Evolutionary conservation across 352 stramenopile species (phyloP).

Genomic region (Phytopythium kandeliae): DNA sequence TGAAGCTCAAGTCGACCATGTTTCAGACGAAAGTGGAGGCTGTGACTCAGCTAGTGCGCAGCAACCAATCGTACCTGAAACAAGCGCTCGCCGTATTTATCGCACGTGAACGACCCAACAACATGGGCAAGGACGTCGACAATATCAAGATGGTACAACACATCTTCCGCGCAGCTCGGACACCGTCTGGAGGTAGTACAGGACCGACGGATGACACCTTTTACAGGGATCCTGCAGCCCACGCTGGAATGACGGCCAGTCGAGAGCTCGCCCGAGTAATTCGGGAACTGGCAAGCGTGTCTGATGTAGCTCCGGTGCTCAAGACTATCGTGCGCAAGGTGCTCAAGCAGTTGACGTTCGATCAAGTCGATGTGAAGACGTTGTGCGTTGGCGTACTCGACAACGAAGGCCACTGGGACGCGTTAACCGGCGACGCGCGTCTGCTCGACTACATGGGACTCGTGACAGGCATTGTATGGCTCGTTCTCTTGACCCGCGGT

Average conservation of each 20-base stretch:
- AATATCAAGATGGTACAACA: constrained; percentile 90
- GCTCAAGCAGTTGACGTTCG: constrained; percentile 73
- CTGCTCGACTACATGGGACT: constrained; percentile 78
- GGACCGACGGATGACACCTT: constrained; percentile 43
- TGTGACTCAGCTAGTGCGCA: constrained; percentile 71
- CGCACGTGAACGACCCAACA: constrained; percentile 68
- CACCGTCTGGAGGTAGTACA: background rate
- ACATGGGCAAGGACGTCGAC: constrained; percentile 81
- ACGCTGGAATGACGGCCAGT: constrained; percentile 62
- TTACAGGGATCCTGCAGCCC: constrained; percentile 39
- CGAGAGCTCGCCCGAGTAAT: constrained; percentile 73
- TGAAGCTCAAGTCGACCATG: constrained; percentile 87
- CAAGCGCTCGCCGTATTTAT: constrained; percentile 68
- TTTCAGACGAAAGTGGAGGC: constrained; percentile 85
- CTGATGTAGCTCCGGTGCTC: constrained; percentile 73
- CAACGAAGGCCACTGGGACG: constrained; percentile 73
- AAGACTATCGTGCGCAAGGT: constrained; percentile 86
- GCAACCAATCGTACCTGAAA: constrained; percentile 63
- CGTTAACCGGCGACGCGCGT: constrained; percentile 45
- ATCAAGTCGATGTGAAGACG: constrained; percentile 79
- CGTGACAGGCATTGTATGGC: constrained; percentile 68
- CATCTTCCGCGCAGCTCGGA: constrained; percentile 69
- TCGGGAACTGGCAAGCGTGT: constrained; percentile 64
- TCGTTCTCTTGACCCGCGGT: constrained; percentile 72
- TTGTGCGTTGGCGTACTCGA: constrained; percentile 72